A percentile compares a stretch with the other conserved stretches of the same genome.
Conservation (phyloP, 2,329 filamentous ascomycete genomes). For the Intubia oerlemansii region DNA sequence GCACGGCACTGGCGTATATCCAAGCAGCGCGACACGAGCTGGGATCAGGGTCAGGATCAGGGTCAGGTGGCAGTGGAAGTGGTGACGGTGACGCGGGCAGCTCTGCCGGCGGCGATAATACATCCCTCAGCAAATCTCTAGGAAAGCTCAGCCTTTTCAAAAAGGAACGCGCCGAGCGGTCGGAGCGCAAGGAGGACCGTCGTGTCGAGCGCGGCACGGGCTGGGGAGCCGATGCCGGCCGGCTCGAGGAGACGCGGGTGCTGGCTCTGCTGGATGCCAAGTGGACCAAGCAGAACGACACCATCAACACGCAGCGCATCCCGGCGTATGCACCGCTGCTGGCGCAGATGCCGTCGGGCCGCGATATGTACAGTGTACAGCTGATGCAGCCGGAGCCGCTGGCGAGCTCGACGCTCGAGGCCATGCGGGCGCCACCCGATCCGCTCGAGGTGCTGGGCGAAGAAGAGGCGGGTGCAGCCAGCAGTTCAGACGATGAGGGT, state of each 20-base stretch:
- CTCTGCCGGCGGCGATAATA: too few relatives aligned
- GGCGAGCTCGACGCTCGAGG: too few relatives aligned
- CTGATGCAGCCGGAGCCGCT: too few relatives aligned
- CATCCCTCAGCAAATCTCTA: too few relatives aligned
- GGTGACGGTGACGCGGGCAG: too few relatives aligned
- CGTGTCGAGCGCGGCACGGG: slow-evolving; percentile 49
- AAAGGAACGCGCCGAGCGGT: slow-evolving; percentile 52
- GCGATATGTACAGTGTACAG: slow-evolving; percentile 80
- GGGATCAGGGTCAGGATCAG: neutral
- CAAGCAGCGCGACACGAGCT: slow-evolving; percentile 56
- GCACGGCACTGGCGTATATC: slow-evolving; percentile 73
- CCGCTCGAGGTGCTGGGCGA: slow-evolving; percentile 19
- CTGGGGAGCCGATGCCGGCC: slow-evolving; percentile 73
- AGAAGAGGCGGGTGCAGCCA: slow-evolving; percentile 11
- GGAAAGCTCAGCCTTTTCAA: slow-evolving; percentile 47
- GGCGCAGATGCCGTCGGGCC: slow-evolving; percentile 64
- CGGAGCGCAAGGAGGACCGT: slow-evolving; percentile 52
- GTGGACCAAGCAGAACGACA: slow-evolving; percentile 87
- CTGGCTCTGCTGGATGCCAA: slow-evolving; percentile 73
- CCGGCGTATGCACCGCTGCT: slow-evolving; percentile 52
- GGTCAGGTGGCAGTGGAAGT: too few relatives aligned
- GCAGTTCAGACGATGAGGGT: slow-evolving; percentile 23
- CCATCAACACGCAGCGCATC: slow-evolving; percentile 64
- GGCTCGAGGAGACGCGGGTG: slow-evolving; percentile 64
- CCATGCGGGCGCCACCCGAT: slow-evolving; percentile 33